phyloP scores from a whole-genome alignment of 2,329 filamentous ascomycete species.

The Uncinocarpus reesii region DNA sequence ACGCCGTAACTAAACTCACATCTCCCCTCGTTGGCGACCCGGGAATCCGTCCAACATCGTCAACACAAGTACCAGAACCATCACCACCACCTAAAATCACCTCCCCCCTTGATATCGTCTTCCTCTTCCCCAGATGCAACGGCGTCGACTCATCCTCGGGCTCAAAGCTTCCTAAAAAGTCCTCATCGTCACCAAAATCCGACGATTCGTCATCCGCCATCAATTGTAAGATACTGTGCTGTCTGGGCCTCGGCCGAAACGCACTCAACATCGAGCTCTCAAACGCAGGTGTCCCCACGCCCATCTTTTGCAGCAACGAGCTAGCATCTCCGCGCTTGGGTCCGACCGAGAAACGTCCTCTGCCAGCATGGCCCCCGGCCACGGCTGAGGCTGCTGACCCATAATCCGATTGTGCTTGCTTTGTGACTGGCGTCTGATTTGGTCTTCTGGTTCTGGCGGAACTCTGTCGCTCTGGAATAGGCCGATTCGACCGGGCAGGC shows the following conservation, averaged over 20 bases:
- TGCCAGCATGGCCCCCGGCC: not conserved
- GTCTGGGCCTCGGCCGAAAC: constrained; percentile 36
- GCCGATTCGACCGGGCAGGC: not conserved
- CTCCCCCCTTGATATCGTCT: constrained; percentile 22
- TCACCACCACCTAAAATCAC: not conserved
- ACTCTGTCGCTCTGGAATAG: not conserved
- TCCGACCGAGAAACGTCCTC: constrained; percentile 8
- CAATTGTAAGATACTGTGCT: constrained; percentile 38
- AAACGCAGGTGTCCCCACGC: constrained; percentile 32
- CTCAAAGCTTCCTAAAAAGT: constrained; percentile 35
- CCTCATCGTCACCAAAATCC: constrained; percentile 29
- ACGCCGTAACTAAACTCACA: not conserved
- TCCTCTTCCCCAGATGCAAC: constrained; percentile 28
- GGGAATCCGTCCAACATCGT: not conserved
- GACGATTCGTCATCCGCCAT: constrained; percentile 33
- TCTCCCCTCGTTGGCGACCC: not conserved
- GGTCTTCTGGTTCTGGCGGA: not conserved
- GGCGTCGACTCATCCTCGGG: constrained; percentile 40
- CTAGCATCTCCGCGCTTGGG: constrained; percentile 14
- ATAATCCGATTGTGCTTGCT: not conserved
- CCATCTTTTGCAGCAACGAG: constrained; percentile 16
- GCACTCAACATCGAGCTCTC: constrained; percentile 37
- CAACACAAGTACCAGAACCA: not conserved
- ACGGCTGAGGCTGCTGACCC: not conserved
- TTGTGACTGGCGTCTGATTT: constrained; percentile 5